A percentile compares a stretch with the other conserved stretches of the same genome.
These are phyloP conservation scores for Epichloe uncinata DNA, from an alignment of 2,329 filamentous ascomycete species.

Conservation along the genomic window DNA sequence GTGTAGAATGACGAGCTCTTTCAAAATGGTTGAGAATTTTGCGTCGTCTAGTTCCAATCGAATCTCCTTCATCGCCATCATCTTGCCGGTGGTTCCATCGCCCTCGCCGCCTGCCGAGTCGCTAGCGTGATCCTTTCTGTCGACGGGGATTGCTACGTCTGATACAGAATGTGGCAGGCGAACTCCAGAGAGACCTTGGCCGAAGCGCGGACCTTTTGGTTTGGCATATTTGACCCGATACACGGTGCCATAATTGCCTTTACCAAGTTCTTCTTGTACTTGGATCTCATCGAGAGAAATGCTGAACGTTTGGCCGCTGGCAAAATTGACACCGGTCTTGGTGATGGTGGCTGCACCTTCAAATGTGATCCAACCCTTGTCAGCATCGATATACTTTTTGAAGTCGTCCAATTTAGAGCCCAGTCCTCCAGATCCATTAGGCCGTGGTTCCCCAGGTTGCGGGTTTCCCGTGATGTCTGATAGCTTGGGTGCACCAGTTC, in stretches of 20 bases:
- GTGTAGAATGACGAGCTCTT: constrained; percentile 92
- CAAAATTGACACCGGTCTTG: constrained; percentile 81
- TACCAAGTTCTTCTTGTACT: constrained; percentile 82
- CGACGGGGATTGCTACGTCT: constrained; percentile 18
- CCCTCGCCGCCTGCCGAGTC: constrained; percentile 21
- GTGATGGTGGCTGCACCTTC: constrained; percentile 86
- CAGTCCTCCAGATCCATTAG: constrained; percentile 24
- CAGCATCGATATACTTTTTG: constrained; percentile 75
- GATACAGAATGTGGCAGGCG: constrained; percentile 25
- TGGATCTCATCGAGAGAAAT: constrained; percentile 96
- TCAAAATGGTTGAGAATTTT: constrained; percentile 94
- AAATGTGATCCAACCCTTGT: constrained; percentile 84
- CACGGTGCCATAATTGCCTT: constrained; percentile 96
- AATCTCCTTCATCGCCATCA: constrained; percentile 99
- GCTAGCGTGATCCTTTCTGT: constrained; percentile 15
- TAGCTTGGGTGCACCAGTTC: constrained; percentile 28
- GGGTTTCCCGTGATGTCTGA: constrained; percentile 24
- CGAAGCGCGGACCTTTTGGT: constrained; percentile 42
- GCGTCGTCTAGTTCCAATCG: constrained; percentile 88
- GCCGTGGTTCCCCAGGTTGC: constrained; percentile 9
- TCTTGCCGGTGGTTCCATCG: constrained; percentile 48
- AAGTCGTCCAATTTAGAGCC: constrained; percentile 45
- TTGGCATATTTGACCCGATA: constrained; percentile 89
- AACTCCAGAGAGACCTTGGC: constrained; percentile 39
- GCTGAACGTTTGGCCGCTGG: constrained; percentile 75